Evolutionary conservation across 768 basidiomycete genomes (phyloP).

Genomic region (Hygrophorus pudorinus): DNA sequence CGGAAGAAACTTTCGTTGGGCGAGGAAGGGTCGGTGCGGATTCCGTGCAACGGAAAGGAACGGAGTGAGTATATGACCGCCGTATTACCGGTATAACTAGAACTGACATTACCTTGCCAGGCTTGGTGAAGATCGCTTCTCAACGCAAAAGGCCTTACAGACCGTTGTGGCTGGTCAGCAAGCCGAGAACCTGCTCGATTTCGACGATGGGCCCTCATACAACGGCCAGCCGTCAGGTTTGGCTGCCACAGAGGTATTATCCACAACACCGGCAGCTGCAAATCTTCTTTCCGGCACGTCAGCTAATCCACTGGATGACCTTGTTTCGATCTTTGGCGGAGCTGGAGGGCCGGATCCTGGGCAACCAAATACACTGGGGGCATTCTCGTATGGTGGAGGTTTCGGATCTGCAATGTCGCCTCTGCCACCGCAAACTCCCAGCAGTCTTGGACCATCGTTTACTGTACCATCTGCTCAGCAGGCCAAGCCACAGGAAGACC

Average conservation of each 20-base stretch:
- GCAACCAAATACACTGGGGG: slow-evolving; percentile 9
- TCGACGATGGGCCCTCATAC: slow-evolving; percentile 60
- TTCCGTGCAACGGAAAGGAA: slow-evolving; percentile 53
- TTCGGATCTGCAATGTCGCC: slow-evolving; percentile 17
- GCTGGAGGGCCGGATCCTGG: slow-evolving; percentile 19
- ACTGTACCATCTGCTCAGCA: slow-evolving; percentile 14
- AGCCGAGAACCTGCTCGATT: slow-evolving; percentile 91
- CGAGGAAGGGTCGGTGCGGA: slow-evolving; percentile 83
- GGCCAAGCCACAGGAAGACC: slow-evolving; percentile 33
- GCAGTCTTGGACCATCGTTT: slow-evolving; percentile 7
- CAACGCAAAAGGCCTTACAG: slow-evolving; percentile 77
- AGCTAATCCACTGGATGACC: slow-evolving; percentile 83
- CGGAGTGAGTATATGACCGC: slow-evolving; percentile 37
- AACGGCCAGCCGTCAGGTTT: slow-evolving; percentile 65
- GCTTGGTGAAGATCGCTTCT: slow-evolving; percentile 58
- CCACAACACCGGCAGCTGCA: slow-evolving; percentile 63
- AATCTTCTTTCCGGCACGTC: slow-evolving; percentile 73
- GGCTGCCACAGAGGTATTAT: slow-evolving; percentile 65
- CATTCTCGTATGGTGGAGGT: slow-evolving; percentile 15
- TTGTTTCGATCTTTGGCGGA: slow-evolving; percentile 85
- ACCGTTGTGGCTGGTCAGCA: slow-evolving; percentile 88
- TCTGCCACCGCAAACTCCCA: slow-evolving; percentile 18
- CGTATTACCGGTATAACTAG: no score
- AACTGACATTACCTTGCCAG: slow-evolving; percentile 18
- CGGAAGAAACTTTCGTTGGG: slow-evolving; percentile 91